phyloP scores from a whole-genome alignment of 139 green algal species.

The Diplosphaera chodatii region DNA sequence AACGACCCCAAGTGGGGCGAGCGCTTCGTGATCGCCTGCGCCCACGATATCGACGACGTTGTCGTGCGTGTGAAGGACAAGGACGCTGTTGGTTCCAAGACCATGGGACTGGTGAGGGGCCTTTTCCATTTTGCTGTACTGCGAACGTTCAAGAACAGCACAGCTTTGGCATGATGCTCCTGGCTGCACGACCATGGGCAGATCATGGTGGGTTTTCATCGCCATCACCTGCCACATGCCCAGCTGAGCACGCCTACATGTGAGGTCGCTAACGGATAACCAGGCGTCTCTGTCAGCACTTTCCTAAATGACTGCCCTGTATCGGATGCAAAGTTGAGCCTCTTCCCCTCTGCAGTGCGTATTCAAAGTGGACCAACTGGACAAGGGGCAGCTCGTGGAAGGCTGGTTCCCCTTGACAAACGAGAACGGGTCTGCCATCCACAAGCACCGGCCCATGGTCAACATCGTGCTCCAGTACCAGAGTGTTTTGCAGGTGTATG shows the following conservation, averaged over 20 bases:
- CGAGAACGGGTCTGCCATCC: background rate
- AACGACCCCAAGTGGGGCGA: constrained; percentile 15
- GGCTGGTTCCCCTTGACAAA: constrained; percentile 12
- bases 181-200: too few species aligned
- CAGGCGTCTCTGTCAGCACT: too few species aligned
- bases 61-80: constrained; percentile 16
- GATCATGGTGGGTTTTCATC: too few species aligned
- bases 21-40: constrained; percentile 18
- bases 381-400: constrained; percentile 10
- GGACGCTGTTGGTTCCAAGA: constrained; percentile 1
- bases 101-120: constrained; percentile 11
- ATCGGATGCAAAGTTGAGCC: background rate
- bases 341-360: background rate
- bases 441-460: background rate
- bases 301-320: background rate
- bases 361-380: constrained; percentile 3
- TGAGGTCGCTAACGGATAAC: too few species aligned
- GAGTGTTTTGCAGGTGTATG: background rate
- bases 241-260: too few species aligned
- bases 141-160: too few species aligned
- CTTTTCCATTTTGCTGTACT: background rate
- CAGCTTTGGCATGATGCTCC: too few species aligned
- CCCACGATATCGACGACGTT: constrained; percentile 5
- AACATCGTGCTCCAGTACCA: constrained; percentile 8
- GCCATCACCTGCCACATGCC: too few species aligned